Evolutionary conservation across 352 stramenopile genomes (phyloP).

Genomic region (Globisporangium okanoganense): DNA sequence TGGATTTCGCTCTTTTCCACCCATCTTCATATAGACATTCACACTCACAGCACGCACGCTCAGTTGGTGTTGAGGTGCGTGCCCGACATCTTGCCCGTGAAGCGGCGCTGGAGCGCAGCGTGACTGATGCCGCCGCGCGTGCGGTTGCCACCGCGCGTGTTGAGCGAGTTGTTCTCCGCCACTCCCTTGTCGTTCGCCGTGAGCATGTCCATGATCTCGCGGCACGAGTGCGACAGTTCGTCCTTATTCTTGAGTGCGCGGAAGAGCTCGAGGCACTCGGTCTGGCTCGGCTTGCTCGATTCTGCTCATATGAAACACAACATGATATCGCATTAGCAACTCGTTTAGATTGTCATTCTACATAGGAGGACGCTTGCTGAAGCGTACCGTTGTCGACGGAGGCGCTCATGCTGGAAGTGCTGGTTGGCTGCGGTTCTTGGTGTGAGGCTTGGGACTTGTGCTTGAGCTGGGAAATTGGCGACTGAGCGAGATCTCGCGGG

Average conservation of each 20-base stretch:
- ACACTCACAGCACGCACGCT: neutral
- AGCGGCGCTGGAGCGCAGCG: constrained; percentile 69
- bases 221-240: constrained; percentile 63
- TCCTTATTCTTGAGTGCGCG: constrained; percentile 78
- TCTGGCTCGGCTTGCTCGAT: constrained; percentile 25
- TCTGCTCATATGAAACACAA: constrained; percentile 13
- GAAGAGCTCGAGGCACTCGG: constrained; percentile 71
- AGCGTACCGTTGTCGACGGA: constrained; percentile 36
- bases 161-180: constrained; percentile 64
- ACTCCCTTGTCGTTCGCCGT: constrained; percentile 61
- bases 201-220: constrained; percentile 72
- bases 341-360: too few relatives aligned
- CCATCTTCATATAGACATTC: constrained; percentile 3
- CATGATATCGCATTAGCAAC: neutral
- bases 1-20: neutral
- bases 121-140: constrained; percentile 64
- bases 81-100: constrained; percentile 84
- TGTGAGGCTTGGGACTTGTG: constrained; percentile 4
- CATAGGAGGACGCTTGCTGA: too few relatives aligned
- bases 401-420: constrained; percentile 13
- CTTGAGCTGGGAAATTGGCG: constrained; percentile 10
- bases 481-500: constrained; percentile 10
- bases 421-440: neutral
- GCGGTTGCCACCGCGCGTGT: constrained; percentile 56
- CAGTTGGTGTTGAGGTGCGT: constrained; percentile 32